These are phyloP conservation scores for Spencermartinsiella europaea DNA, from an alignment of 805 yeast genomes.

Conservation along the genomic window DNA sequence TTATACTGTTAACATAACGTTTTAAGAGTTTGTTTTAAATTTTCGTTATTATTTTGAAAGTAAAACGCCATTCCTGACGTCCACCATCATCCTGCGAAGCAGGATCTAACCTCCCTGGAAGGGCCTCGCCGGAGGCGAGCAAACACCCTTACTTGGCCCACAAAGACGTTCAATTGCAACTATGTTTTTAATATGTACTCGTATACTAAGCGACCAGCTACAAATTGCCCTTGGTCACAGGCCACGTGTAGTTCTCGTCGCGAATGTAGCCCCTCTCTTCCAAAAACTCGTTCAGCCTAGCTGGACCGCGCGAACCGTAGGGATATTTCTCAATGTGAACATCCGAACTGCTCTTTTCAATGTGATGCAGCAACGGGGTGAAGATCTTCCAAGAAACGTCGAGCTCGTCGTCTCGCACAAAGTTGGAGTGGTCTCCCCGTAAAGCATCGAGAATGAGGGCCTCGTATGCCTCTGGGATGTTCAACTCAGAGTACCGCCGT, in stretches of 20 bases:
- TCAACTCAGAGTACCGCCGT: conserved; percentile 74
- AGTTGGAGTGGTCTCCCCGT: conserved; percentile 92
- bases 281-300: conserved; percentile 55
- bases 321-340: conserved; percentile 60
- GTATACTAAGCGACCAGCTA: conserved; percentile 9
- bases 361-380: conserved; percentile 79
- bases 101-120: no score
- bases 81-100: no score
- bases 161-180: no score
- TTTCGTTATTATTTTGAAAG: no score
- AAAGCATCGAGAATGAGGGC: conserved; percentile 86
- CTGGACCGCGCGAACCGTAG: conserved; percentile 92
- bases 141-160: no score
- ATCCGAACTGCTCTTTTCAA: conserved; percentile 71
- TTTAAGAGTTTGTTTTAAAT: no score
- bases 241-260: conserved; percentile 81
- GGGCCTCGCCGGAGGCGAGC: no score
- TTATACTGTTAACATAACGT: no score
- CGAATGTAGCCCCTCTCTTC: conserved; percentile 67
- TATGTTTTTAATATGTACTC: no score
- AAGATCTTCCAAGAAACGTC: conserved; percentile 90
- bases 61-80: no score
- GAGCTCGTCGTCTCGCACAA: conserved; percentile 96
- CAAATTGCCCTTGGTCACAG: conserved; percentile 38
- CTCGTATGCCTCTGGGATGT: conserved; percentile 98